Evolutionary conservation across 2,329 filamentous ascomycete species (phyloP).

Genomic region (Blastomyces parvus): DNA sequence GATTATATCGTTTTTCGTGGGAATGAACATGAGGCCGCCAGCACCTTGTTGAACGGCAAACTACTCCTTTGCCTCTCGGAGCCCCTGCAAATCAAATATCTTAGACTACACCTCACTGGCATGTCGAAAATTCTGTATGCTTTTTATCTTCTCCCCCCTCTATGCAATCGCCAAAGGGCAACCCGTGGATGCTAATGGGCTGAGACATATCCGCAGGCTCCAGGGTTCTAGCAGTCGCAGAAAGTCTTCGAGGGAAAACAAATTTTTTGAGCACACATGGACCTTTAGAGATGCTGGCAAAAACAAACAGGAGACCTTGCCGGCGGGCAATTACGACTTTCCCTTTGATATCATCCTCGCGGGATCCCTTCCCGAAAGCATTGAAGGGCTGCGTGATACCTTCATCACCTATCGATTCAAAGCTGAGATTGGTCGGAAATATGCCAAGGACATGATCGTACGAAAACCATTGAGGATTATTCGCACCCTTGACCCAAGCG

Average conservation of each 20-base stretch:
- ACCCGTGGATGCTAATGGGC: constrained; percentile 11
- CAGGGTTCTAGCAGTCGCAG: constrained; percentile 25
- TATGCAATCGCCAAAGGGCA: not conserved
- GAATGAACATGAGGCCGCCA: constrained; percentile 62
- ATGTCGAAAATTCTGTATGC: constrained; percentile 60
- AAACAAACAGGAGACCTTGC: constrained; percentile 47
- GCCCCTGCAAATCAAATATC: constrained; percentile 60
- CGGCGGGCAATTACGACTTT: constrained; percentile 73
- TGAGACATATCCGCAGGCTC: constrained; percentile 26
- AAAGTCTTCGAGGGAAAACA: constrained; percentile 34
- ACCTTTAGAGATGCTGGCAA: constrained; percentile 50
- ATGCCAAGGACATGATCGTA: constrained; percentile 75
- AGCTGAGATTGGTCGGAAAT: constrained; percentile 80
- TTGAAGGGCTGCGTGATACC: constrained; percentile 79
- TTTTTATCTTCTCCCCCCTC: not conserved
- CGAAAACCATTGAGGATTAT: constrained; percentile 71
- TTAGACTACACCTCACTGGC: constrained; percentile 62
- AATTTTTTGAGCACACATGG: constrained; percentile 62
- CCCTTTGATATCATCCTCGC: constrained; percentile 67
- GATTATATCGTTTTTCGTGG: constrained; percentile 73
- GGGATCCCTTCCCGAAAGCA: constrained; percentile 64
- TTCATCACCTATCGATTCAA: constrained; percentile 87
- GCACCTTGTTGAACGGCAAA: constrained; percentile 62
- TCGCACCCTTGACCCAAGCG: constrained; percentile 64
- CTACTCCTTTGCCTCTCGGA: constrained; percentile 64